Evolutionary conservation across 805 yeast genomes (phyloP), one percentile per base, ranked within the genome.

Genomic region (Brettanomyces sp.): DNA sequence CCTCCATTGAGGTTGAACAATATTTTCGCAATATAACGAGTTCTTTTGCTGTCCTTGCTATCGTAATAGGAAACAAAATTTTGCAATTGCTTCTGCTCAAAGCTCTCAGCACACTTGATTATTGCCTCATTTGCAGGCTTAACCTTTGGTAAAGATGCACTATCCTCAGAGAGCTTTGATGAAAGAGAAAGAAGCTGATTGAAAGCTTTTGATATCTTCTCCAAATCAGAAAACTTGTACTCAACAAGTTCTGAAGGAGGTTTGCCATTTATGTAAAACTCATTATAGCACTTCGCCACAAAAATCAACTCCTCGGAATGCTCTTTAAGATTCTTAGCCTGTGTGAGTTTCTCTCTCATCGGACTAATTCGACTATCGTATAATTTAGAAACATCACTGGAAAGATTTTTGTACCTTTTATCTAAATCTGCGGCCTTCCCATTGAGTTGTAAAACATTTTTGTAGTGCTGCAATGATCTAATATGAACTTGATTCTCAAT

Each of bases 1-100:
- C 96, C 96, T 18, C 88, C 91, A 58, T 91, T 90, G 67, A 81
- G 91, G 49, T 80, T 85, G 45, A 80, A 76, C 43, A 90, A 69
- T 14, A 89, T 76, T 43, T 77, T 78, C 0, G 96, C 87, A 24
- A 81, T 75, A 47, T 82, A 88, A 55, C 77, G 80, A 83, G 93
- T 80, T 45, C 76, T 77, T n/a, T 70, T 68, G 53, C 79, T 75
- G 53, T 87, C 82, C 49, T 79, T 80, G 24, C 75, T 76, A 11
- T 30, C 18, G 53, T 85, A 85, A n/a, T 88, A 87, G 23, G 74
- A 69, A 54, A 82, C 84, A 54, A 91, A 91, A 46, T 77, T 76
- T 37, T 76, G 77, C 44, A 91, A 66, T 45, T 90, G 66, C 30
- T 77, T 74, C 43, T 74, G 73, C 59, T 91, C 98, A 77, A 91